A percentile compares a stretch with the other conserved stretches of the same genome.
phyloP scores from a whole-genome alignment of 192 early-diverging fungal genomes.

The Mortierella alpina region DNA sequence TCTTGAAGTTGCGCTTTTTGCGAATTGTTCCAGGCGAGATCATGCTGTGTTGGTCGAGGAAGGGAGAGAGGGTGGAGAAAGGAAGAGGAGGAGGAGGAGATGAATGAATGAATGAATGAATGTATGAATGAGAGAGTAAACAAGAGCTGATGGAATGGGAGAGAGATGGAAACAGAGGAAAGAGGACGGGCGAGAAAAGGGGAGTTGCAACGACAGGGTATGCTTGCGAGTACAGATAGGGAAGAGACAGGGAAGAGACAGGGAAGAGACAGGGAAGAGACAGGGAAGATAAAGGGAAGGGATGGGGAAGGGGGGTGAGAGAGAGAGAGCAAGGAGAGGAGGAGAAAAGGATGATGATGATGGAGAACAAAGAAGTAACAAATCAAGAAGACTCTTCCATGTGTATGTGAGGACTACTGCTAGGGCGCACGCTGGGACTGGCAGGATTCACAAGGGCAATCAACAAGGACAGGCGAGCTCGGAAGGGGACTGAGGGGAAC shows the following conservation, averaged over 20 bases:
- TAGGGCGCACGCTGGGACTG: no score
- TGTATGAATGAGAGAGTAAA: neutral
- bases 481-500: no score
- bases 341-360: slow-evolving; percentile 1
- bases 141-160: neutral
- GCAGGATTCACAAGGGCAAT: no score
- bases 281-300: neutral
- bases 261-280: neutral
- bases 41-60: neutral
- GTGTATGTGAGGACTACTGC: no score
- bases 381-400: neutral
- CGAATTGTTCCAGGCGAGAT: slow-evolving; percentile 52
- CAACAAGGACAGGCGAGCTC: no score
- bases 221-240: neutral
- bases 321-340: neutral
- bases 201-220: no score
- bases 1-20: slow-evolving; percentile 67
- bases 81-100: no score
- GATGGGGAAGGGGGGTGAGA: neutral
- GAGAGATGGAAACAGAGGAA: neutral
- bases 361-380: neutral
- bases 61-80: neutral
- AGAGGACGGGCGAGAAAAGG: neutral
- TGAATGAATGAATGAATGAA: neutral
- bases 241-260: neutral